phyloP scores from a whole-genome alignment of 192 early-diverging fungal species.

The Coemansia sp. region DNA sequence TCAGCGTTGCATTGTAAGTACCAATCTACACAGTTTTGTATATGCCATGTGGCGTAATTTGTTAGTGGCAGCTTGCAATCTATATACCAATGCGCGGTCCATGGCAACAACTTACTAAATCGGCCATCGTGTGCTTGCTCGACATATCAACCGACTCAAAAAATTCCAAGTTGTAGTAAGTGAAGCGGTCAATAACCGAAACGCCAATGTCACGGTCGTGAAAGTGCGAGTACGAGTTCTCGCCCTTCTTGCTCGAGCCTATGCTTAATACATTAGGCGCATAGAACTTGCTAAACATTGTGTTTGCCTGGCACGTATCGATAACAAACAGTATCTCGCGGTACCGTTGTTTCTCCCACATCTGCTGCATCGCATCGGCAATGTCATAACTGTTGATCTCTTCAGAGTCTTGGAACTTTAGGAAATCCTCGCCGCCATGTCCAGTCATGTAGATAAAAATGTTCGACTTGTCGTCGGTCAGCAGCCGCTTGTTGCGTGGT shows the following conservation, averaged over 20 bases:
- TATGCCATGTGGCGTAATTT: background rate
- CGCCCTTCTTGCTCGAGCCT: constrained; percentile 78
- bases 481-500: constrained; percentile 88
- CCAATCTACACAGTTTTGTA: constrained; percentile 22
- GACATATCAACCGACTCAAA: constrained; percentile 83
- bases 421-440: constrained; percentile 97
- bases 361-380: constrained; percentile 95
- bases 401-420: constrained; percentile 99
- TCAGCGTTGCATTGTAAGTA: constrained; percentile 74
- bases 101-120: constrained; percentile 60
- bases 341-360: constrained; percentile 95
- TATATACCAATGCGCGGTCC: background rate
- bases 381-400: constrained; percentile 95
- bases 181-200: constrained; percentile 96
- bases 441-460: constrained; percentile 98
- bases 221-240: constrained; percentile 86
- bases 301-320: constrained; percentile 98
- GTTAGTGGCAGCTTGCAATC: background rate
- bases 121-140: constrained; percentile 69
- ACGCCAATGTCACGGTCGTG: constrained; percentile 91
- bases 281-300: constrained; percentile 91
- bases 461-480: constrained; percentile 96
- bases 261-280: constrained; percentile 93
- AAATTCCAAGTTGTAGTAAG: constrained; percentile 92
- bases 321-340: constrained; percentile 99